These are phyloP conservation scores for Pontederia paniculata DNA, from an alignment of 176 grass and related monocot species.

Conservation along the genomic window DNA sequence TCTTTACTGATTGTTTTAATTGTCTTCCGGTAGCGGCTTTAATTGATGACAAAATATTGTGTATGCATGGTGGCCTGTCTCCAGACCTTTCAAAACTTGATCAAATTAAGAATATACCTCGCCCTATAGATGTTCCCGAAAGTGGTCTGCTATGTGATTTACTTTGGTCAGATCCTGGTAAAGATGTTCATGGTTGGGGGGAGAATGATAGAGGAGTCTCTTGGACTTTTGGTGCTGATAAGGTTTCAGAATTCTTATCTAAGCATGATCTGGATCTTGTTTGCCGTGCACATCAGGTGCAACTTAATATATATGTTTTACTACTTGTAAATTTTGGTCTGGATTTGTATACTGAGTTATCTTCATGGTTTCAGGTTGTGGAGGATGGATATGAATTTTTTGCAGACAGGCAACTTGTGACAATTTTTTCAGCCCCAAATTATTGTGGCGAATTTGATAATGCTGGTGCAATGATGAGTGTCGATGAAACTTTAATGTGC, in stretches of 20 bases:
- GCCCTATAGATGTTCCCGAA: slow-evolving; percentile 77
- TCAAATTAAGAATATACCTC: slow-evolving; percentile 52
- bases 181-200: slow-evolving; percentile 75
- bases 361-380: slow-evolving; percentile 56
- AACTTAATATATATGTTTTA: neutral
- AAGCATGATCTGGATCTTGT: slow-evolving; percentile 81
- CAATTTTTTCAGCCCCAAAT: slow-evolving; percentile 90
- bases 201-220: slow-evolving; percentile 93
- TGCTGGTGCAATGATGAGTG: slow-evolving; percentile 92
- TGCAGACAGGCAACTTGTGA: slow-evolving; percentile 81
- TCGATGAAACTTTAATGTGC: slow-evolving; percentile 90
- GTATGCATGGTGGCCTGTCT: slow-evolving; percentile 92
- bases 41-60: slow-evolving; percentile 94
- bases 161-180: slow-evolving; percentile 86
- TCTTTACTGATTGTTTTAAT: slow-evolving; percentile 94
- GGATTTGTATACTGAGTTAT: slow-evolving; percentile 15
- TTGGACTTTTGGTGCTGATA: slow-evolving; percentile 74
- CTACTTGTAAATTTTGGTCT: slow-evolving; percentile 5
- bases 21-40: slow-evolving; percentile 82
- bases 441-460: slow-evolving; percentile 97
- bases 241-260: slow-evolving; percentile 63
- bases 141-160: slow-evolving; percentile 71
- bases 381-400: slow-evolving; percentile 98
- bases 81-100: slow-evolving; percentile 59
- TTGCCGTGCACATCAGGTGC: slow-evolving; percentile 84